Evolutionary conservation across 129 eudicot genomes (phyloP).

Genomic region (Sambucus nigra): DNA sequence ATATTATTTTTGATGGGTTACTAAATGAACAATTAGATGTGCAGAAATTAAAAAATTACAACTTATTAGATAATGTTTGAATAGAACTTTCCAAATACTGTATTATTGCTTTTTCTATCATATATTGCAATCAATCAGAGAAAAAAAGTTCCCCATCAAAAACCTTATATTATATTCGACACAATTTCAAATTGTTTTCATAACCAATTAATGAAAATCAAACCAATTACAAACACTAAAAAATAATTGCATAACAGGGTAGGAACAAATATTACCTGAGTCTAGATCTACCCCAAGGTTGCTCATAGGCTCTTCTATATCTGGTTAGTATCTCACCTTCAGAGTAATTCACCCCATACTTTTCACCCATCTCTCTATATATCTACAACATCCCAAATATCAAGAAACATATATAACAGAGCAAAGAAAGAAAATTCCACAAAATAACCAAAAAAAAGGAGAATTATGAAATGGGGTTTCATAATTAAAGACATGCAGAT

Average conservation of each 20-base stretch:
- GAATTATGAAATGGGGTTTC: neutral
- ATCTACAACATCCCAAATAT: constrained; percentile 34
- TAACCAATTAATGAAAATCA: too few relatives aligned
- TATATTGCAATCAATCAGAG: neutral
- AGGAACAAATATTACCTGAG: constrained; percentile 49
- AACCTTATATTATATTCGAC: too few relatives aligned
- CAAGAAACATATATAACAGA: neutral
- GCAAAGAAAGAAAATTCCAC: neutral
- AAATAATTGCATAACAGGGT: neutral
- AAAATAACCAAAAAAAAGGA: neutral
- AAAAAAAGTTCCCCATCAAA: too few relatives aligned
- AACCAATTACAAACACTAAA: neutral
- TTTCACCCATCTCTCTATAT: constrained; percentile 85
- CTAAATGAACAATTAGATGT: too few relatives aligned
- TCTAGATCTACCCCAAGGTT: constrained; percentile 96
- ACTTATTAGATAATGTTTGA: too few relatives aligned
- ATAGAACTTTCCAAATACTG: too few relatives aligned
- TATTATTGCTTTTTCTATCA: neutral
- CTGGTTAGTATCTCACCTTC: constrained; percentile 73
- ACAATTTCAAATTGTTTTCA: too few relatives aligned
- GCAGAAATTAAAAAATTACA: neutral
- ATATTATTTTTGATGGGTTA: neutral
- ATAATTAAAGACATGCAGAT: neutral
- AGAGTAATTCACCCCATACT: constrained; percentile 77
- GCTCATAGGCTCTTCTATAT: constrained; percentile 88